Base-by-base conservation (phyloP, 768 basidiomycete species). In the Tephrocybe sp. region DNA sequence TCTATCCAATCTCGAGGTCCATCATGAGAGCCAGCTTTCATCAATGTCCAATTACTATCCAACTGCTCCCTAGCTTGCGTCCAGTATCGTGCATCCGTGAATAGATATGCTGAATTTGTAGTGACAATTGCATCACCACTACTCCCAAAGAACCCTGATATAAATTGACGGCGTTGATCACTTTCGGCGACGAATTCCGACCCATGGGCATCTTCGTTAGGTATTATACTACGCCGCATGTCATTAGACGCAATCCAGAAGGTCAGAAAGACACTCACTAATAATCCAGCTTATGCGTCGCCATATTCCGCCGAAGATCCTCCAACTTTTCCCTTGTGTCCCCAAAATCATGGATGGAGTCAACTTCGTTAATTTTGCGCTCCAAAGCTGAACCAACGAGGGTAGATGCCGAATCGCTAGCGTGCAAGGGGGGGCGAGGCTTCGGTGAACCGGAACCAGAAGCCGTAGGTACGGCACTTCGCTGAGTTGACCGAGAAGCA, bases 11-110 rank as follows among this genome's bases (percentile, higher is more conserved):
- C 83, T 57, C 78, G 82, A 2, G 84, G 82, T 2, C 71, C 78
- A 42, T 74, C 74, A 11, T 64, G 42, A 3, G 70, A 62, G 11
- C 81, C 92, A 9, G 82, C 80, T 37, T 70, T 70, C 26, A 92
- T 72, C 18, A 92, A 44, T 13, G 71, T 70, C 92, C 92, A 96
- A 60, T 90, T 86, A 4, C 64, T 32, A 66, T 92, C 89, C 22
- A 89, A 64, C 53, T 92, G 80, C 3, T 77, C 72, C 7, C 74
- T 72, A 15, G 91, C 89, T 68, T 92, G 91, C 1, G 83, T 57
- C 87, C 89, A 93, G 61, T 93, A 93, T 12, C 89, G 79, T 9
- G 91, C 86, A 64, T 93, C 90, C 16, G 83, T 83, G 54, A 92
- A 70, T 36, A 92, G 72, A 59, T 89, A 91, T 7, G 91, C 91